These are phyloP conservation scores for Trichoderma endophyticum DNA, from an alignment of 2,329 filamentous ascomycete genomes.

Conservation along the genomic window DNA sequence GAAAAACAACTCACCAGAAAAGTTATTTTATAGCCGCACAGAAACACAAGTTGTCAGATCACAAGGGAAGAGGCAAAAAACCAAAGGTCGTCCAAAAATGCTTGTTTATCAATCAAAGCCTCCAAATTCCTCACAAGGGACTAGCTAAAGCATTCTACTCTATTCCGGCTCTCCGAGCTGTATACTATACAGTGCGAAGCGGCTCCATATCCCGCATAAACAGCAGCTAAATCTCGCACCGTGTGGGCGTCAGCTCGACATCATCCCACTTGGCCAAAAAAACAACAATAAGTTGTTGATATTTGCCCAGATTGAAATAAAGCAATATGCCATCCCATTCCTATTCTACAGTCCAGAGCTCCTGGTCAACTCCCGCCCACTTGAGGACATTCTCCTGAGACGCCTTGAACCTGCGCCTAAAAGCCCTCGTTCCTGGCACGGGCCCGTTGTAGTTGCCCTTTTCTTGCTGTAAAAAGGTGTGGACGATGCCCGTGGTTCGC, in stretches of 20 bases:
- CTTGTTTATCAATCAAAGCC: slow-evolving; percentile 3
- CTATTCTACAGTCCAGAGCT: background rate
- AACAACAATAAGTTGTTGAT: background rate
- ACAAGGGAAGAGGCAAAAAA: background rate
- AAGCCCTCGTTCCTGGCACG: background rate
- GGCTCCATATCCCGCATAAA: background rate
- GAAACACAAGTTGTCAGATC: background rate
- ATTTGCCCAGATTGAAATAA: background rate
- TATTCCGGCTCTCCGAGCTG: background rate
- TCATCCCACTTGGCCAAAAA: background rate
- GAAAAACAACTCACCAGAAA: background rate
- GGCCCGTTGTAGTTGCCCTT: background rate
- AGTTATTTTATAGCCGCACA: background rate
- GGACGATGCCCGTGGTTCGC: background rate
- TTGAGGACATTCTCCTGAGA: background rate
- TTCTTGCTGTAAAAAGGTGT: background rate
- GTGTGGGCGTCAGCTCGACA: background rate
- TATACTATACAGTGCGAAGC: background rate
- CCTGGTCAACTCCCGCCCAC: slow-evolving; percentile 8
- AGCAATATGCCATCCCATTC: too few species aligned
- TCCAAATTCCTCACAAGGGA: background rate
- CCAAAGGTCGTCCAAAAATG: background rate
- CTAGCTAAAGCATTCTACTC: background rate
- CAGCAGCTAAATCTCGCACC: background rate
- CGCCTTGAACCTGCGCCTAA: slow-evolving; percentile 7